Conservation (phyloP, 2,329 filamentous ascomycete genomes). For the Penicillium brevicompactum region DNA sequence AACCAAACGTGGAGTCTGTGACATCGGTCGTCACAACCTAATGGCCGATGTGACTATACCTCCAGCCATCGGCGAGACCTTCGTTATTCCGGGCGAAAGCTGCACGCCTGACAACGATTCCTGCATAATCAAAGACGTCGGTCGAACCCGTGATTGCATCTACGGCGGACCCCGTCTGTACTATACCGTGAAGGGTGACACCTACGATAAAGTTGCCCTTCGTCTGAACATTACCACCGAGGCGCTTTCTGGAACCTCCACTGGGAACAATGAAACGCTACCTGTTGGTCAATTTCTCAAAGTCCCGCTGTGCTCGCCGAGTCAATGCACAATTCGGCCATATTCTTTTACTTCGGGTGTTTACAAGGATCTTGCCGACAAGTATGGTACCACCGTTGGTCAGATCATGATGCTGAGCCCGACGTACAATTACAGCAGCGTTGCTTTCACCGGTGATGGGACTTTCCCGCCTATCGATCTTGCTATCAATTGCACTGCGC, state of each 20-base stretch:
- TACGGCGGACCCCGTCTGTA: conserved; percentile 11
- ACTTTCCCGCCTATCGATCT: no score
- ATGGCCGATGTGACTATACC: conserved; percentile 9
- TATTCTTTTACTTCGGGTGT: conserved; percentile 12
- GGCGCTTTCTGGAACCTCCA: not conserved
- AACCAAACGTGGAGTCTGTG: conserved; percentile 6
- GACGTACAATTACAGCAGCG: conserved; percentile 15
- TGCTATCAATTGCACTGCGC: no score
- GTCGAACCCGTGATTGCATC: conserved; percentile 4
- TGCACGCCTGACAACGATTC: conserved; percentile 6
- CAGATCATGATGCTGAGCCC: conserved; percentile 16
- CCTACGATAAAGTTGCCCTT: conserved; percentile 8
- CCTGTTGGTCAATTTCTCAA: conserved; percentile 6
- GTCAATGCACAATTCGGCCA: conserved; percentile 7
- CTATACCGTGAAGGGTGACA: conserved; percentile 10
- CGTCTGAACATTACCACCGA: conserved; percentile 8
- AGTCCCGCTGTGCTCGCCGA: conserved; percentile 12
- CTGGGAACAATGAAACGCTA: not conserved
- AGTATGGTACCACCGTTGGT: conserved; percentile 9
- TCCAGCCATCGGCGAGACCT: not conserved
- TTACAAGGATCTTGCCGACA: conserved; percentile 18
- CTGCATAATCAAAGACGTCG: conserved; percentile 5
- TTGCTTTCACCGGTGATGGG: not conserved
- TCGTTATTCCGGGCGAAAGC: conserved; percentile 6
- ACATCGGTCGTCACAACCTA: conserved; percentile 5